Base-by-base conservation (phyloP, 805 yeast species). In the Nakazawaea peltata region DNA sequence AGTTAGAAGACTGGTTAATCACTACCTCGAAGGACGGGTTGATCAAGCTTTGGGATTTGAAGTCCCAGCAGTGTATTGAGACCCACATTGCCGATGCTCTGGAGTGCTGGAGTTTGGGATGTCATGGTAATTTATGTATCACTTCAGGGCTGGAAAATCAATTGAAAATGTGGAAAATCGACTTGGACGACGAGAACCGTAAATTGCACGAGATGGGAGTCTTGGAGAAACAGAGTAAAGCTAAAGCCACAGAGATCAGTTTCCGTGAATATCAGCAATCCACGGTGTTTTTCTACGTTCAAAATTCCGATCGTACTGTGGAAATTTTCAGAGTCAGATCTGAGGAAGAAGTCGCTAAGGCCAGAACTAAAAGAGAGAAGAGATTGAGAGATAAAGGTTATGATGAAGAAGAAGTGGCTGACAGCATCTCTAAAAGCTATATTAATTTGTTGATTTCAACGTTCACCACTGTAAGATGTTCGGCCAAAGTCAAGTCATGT, bases 61-160 rank as follows among this genome's bases (percentile, higher is more conserved):
- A 78, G 48, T 63, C 92, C 4, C 86, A 83, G 53, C 94, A 86
- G 54, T 85, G 97, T 58, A 65, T 87, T 4, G 99, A 92, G 54
- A 88, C 97, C 1, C 97, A 88, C 53, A 77, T 87, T 42, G 95
- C 97, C 0, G 95, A 86, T 53, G 69, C 82, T 16, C 88, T 90
- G 40, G 97, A 92, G 56, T 85, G 96, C 61, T 92, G 97, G 97
- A 65, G 83, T 3, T 55, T 87, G 49, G 82, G 74, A 3, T 53
- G 76, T 14, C 61, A 64, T 29, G 53, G 56, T 8, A 57, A 56
- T 17, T 43, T 78, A 35, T 60, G 72, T 19, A 57, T 87, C 15
- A 87, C 97, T 1, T 69, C 82, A 19, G 88, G 95, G 29, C 72
- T 75, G 48, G 87, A 84, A 44, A 78, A 82, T 44, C 94, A 86